These are phyloP conservation scores for Periconia sp. DNA, from an alignment of 2,329 filamentous ascomycete genomes.

Conservation along the genomic window DNA sequence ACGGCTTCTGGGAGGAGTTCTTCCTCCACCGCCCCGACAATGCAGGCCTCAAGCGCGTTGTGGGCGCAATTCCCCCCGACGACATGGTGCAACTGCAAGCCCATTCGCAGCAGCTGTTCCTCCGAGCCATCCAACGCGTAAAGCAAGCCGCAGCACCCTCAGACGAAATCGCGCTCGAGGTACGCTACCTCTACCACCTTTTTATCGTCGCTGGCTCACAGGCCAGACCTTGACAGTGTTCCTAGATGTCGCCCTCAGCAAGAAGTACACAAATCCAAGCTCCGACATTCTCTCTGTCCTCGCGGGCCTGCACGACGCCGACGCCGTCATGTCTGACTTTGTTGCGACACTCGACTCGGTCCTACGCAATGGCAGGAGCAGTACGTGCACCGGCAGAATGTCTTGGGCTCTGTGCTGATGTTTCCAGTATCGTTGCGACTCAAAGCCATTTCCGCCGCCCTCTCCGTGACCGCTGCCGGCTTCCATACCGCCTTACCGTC, in stretches of 20 bases:
- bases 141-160: slow-evolving; percentile 66
- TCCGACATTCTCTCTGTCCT: slow-evolving; percentile 92
- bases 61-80: slow-evolving; percentile 74
- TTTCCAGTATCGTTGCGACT: slow-evolving; percentile 72
- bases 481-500: slow-evolving; percentile 94
- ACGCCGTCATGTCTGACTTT: slow-evolving; percentile 86
- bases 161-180: slow-evolving; percentile 84
- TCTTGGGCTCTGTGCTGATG: slow-evolving; percentile 17
- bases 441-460: slow-evolving; percentile 79
- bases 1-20: slow-evolving; percentile 96
- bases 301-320: slow-evolving; percentile 86
- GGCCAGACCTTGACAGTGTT: slow-evolving; percentile 86
- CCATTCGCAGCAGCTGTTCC: slow-evolving; percentile 80
- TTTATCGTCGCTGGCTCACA: slow-evolving; percentile 48
- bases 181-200: slow-evolving; percentile 53
- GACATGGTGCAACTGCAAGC: slow-evolving; percentile 77
- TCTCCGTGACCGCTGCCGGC: slow-evolving; percentile 88
- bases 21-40: slow-evolving; percentile 87
- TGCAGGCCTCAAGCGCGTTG: slow-evolving; percentile 67
- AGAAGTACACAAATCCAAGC: slow-evolving; percentile 93
- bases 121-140: slow-evolving; percentile 72
- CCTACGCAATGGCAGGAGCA: slow-evolving; percentile 74
- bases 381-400: slow-evolving; percentile 56
- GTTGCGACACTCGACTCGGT: slow-evolving; percentile 81
- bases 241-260: slow-evolving; percentile 79